Evolutionary conservation across 805 yeast species (phyloP).

Genomic region (Ogataea pini): DNA sequence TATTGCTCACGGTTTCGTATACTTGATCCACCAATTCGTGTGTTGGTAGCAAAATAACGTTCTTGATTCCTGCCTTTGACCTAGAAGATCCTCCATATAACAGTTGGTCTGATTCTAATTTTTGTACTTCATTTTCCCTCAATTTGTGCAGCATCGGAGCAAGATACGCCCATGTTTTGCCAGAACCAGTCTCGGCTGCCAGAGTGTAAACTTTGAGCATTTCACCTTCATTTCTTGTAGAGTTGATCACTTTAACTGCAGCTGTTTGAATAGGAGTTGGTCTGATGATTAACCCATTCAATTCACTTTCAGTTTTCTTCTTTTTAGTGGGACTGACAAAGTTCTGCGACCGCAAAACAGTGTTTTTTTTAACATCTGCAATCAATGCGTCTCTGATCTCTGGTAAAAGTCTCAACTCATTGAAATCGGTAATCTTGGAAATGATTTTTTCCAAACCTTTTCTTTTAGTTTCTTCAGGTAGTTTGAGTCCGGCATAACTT

Average conservation of each 20-base stretch:
- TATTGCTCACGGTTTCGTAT: conserved; percentile 41
- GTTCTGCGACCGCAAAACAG: conserved; percentile 42
- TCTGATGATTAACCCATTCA: conserved; percentile 41
- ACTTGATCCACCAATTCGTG: conserved; percentile 88
- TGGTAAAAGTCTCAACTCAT: conserved; percentile 67
- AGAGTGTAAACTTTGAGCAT: conserved; percentile 65
- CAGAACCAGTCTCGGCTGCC: conserved; percentile 97
- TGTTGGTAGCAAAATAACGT: conserved; percentile 85
- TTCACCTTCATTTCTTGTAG: conserved; percentile 37
- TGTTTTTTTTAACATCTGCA: conserved; percentile 50
- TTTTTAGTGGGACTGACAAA: conserved; percentile 30
- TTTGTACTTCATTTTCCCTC: conserved; percentile 52
- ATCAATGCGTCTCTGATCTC: conserved; percentile 62
- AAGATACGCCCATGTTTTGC: conserved; percentile 91
- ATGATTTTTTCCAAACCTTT: conserved; percentile 42
- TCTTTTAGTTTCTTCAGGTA: conserved; percentile 38
- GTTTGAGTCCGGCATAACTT: conserved; percentile 47
- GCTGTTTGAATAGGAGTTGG: conserved; percentile 86
- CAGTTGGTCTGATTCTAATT: conserved; percentile 38
- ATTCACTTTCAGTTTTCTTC: conserved; percentile 34
- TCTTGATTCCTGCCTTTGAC: conserved; percentile 52
- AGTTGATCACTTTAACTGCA: conserved; percentile 59
- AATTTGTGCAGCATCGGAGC: conserved; percentile 72
- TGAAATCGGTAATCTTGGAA: conserved; percentile 59
- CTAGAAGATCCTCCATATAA: conserved; percentile 14